Conservation (phyloP, 345 rosid species). For the Geranium rotundifolium region DNA sequence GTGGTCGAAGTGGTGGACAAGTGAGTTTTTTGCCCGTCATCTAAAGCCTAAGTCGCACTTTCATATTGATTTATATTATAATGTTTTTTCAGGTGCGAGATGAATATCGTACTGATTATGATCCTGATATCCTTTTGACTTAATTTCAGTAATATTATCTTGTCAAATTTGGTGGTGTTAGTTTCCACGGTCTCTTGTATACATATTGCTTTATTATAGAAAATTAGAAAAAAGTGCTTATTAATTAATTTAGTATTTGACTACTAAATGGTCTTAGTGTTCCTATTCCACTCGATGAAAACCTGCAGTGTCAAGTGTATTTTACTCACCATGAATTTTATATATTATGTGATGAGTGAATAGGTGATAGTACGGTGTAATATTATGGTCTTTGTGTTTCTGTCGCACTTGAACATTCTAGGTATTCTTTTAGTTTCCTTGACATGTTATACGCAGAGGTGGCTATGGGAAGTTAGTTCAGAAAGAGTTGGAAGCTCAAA, state of each 20-base stretch:
- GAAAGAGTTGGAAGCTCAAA: constrained; percentile 80
- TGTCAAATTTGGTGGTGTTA: not conserved
- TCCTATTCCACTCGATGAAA: too few species aligned
- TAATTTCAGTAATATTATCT: not conserved
- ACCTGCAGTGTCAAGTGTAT: too few species aligned
- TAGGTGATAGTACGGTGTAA: not conserved
- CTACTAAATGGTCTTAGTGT: too few species aligned
- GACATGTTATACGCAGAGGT: constrained; percentile 69
- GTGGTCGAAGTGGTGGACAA: constrained; percentile 99
- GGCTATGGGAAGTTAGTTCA: constrained; percentile 97
- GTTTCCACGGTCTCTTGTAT: too few species aligned
- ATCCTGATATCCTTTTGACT: constrained; percentile 94
- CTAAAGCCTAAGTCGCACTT: constrained; percentile 2
- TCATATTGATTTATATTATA: not conserved
- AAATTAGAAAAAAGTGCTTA: too few species aligned
- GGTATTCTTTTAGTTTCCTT: constrained; percentile 24
- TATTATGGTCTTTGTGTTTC: not conserved
- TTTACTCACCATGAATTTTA: too few species aligned
- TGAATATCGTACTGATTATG: constrained; percentile 97
- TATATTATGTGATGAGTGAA: not conserved
- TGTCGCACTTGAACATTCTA: too few species aligned
- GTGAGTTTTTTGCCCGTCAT: constrained; percentile 19
- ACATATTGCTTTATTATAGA: too few species aligned
- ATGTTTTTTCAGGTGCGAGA: constrained; percentile 68
- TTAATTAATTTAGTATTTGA: too few species aligned